These are phyloP conservation scores for Ramaria sp. DNA, from an alignment of 768 basidiomycete species.

Conservation along the genomic window DNA sequence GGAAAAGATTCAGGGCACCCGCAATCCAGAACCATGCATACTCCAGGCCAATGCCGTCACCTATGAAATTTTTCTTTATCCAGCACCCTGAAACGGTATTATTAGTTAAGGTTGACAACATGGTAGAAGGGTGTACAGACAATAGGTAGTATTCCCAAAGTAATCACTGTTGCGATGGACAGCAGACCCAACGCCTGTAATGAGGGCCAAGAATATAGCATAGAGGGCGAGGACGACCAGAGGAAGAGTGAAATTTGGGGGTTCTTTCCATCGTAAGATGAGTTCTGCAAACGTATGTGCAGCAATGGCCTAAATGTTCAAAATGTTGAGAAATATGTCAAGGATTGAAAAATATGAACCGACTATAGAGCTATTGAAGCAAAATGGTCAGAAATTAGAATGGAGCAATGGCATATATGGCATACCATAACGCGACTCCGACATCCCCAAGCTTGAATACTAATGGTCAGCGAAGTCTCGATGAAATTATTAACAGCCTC, in stretches of 20 bases:
- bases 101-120: background rate
- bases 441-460: constrained; percentile 32
- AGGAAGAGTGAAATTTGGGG: constrained; percentile 21
- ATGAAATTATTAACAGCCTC: background rate
- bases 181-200: constrained; percentile 28
- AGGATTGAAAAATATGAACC: background rate
- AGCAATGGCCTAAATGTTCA: constrained; percentile 23
- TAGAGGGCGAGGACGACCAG: constrained; percentile 24
- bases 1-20: constrained; percentile 28
- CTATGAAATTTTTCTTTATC: constrained; percentile 26
- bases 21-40: constrained; percentile 44
- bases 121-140: constrained; percentile 25
- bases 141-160: constrained; percentile 28
- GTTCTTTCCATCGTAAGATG: constrained; percentile 23
- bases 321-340: background rate
- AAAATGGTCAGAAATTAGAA: background rate
- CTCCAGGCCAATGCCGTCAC: constrained; percentile 35
- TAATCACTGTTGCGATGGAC: constrained; percentile 25
- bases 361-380: background rate
- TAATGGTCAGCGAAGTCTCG: background rate
- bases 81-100: constrained; percentile 38
- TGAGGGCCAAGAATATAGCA: constrained; percentile 30
- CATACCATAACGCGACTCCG: constrained; percentile 29
- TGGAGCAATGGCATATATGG: background rate
- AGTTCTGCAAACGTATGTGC: constrained; percentile 30